Base-by-base conservation (phyloP, 257 asterid genomes). In the Solanum verrucosum region DNA sequence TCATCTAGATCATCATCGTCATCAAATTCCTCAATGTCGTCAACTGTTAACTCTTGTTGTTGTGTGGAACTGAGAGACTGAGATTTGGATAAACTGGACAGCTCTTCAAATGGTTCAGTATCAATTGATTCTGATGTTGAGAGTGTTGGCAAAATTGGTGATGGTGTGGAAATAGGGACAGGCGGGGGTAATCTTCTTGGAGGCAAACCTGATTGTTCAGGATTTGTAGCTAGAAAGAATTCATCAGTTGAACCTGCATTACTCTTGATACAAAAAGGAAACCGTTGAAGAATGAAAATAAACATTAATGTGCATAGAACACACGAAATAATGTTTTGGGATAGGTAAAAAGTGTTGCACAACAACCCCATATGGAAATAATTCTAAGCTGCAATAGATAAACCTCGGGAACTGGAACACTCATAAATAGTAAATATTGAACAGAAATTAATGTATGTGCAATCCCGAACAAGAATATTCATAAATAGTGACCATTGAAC, bases 11-110 rank as follows among this genome's bases (percentile, higher is more conserved):
- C 49, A 86, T 94, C 96, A 89, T 93, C 98, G 2, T 95, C 92
- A 84, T 92, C 99, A 88, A 96, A 91, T 91, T 96, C 99, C 71
- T 95, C 99, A 89, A 97, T 97, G 90, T 97, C 99, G 90, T 97
- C 99, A 40, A 97, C 95, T 16, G 98, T 93, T 38, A 97, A 94
- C 87, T 95, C 99, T 89, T 90, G 95, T 87, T 37, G 91, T 86
- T 90, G 96, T 81, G 95, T 72, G 84, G 96, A 85, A 85, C 89
- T 95, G 74, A 93, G 92, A 42, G 99, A 93, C 88, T 89, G 93
- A 38, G 98, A 93, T 86, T 92, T 92, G 77, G 96, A 91, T 90
- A 96, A 87, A 89, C 86, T 90, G 15, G 87, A 86, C 27, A 88
- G 81, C 89, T 95, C 98, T 87, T 96, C 98, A 84, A 93, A 92